Percentiles rank a stretch among this genome's conserved stretches.
Evolutionary conservation across 495 filamentous ascomycete species (phyloP).

Genomic region (Aspergillus steynii): DNA sequence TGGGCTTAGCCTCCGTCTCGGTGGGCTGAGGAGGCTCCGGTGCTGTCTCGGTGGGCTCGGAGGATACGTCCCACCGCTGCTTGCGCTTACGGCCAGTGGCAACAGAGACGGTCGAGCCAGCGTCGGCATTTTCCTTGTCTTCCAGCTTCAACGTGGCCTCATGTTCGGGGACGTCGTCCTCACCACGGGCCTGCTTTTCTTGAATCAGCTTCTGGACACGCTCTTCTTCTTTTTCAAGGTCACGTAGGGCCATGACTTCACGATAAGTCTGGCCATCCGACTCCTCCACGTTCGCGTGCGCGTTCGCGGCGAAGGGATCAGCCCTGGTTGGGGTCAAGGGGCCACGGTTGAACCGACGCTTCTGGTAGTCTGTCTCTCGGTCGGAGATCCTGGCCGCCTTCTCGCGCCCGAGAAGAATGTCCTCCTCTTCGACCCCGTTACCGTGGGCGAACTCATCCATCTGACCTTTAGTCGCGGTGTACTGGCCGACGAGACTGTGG

Average conservation of each 20-base stretch:
- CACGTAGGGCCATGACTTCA: slow-evolving; percentile 86
- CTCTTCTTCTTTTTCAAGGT: slow-evolving; percentile 93
- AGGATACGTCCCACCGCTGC: slow-evolving; percentile 86
- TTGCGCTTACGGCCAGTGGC: slow-evolving; percentile 75
- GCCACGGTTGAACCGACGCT: slow-evolving; percentile 84
- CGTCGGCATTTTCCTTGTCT: slow-evolving; percentile 71
- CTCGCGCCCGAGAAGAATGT: slow-evolving; percentile 83
- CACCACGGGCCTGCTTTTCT: slow-evolving; percentile 68
- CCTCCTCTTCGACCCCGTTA: slow-evolving; percentile 84
- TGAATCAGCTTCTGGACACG: slow-evolving; percentile 79
- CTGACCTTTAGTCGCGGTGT: slow-evolving; percentile 87
- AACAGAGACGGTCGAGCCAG: slow-evolving; percentile 65
- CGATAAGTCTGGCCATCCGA: slow-evolving; percentile 77
- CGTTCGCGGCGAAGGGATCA: slow-evolving; percentile 81
- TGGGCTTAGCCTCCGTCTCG: slow-evolving; percentile 61
- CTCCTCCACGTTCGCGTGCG: slow-evolving; percentile 61
- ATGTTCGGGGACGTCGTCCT: slow-evolving; percentile 59
- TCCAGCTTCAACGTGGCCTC: slow-evolving; percentile 70
- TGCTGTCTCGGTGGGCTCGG: slow-evolving; percentile 45
- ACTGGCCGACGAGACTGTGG: slow-evolving; percentile 88
- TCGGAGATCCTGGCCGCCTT: slow-evolving; percentile 86
- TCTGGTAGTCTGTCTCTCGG: slow-evolving; percentile 97
- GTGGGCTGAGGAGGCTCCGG: slow-evolving; percentile 46
- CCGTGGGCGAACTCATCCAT: slow-evolving; percentile 93
- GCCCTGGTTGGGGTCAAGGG: slow-evolving; percentile 80